These are phyloP conservation scores for Plectosphaerella cucumerina DNA, from an alignment of 2,329 filamentous ascomycete species.

Conservation along the genomic window DNA sequence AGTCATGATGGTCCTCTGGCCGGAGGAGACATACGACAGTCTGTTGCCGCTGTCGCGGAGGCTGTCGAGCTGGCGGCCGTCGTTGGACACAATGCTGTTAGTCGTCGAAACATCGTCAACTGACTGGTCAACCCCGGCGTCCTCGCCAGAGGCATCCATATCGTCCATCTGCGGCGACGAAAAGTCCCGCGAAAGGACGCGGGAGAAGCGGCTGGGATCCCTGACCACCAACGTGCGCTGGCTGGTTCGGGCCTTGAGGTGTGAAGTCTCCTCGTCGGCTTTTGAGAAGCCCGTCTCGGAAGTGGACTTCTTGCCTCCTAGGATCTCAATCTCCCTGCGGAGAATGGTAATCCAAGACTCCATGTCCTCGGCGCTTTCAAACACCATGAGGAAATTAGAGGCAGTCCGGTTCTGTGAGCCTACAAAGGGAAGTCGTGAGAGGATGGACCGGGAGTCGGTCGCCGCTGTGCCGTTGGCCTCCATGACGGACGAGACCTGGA, in stretches of 20 bases:
- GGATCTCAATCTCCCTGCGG: conserved; percentile 63
- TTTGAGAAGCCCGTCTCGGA: conserved; percentile 56
- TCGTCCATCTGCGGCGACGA: conserved; percentile 15
- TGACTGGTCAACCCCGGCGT: conserved; percentile 17
- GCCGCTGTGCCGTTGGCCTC: conserved; percentile 51
- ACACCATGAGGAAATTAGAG: conserved; percentile 66
- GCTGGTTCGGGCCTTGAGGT: conserved; percentile 34
- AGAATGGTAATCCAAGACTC: conserved; percentile 68
- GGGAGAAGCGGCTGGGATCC: conserved; percentile 43
- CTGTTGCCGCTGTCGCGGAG: conserved; percentile 53
- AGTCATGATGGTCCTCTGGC: conserved; percentile 56
- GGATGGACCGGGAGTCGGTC: conserved; percentile 54
- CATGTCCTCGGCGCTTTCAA: conserved; percentile 71
- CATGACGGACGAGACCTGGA: conserved; percentile 67
- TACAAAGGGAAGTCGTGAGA: conserved; percentile 61
- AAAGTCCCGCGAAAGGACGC: conserved; percentile 30
- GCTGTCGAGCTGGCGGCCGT: conserved; percentile 54
- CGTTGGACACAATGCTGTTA: conserved; percentile 54
- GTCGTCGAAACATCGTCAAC: conserved; percentile 52
- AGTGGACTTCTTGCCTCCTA: conserved; percentile 62
- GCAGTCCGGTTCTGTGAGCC: conserved; percentile 52
- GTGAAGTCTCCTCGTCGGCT: conserved; percentile 27
- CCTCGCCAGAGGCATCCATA: conserved; percentile 10
- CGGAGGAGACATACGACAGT: conserved; percentile 56
- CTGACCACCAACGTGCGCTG: conserved; percentile 43